Base-by-base conservation (phyloP, 2,329 filamentous ascomycete species). In the Diaporthe eres region DNA sequence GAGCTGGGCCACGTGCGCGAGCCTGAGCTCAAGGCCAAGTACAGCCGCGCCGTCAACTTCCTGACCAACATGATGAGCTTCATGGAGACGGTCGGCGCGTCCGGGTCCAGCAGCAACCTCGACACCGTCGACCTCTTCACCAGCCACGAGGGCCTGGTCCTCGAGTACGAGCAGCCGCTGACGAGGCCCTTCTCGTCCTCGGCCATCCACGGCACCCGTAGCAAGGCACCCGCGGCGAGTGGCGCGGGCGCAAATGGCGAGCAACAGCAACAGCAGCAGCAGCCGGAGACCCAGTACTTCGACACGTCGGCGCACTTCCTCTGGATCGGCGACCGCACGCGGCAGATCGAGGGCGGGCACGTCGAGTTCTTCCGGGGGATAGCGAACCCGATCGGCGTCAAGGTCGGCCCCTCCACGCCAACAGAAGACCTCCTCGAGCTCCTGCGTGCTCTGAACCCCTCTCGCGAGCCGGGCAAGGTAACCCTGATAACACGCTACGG, bases 311-410 rank as follows among this genome's bases (percentile, higher is more conserved):
- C 95, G 0, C 97, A 99, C 83, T 98, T 99, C 87, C 90, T 99
- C 83, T 99, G 97, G 97, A 97, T 99, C 80, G 97, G 97, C 73
- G 97, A 99, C 85, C 94, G 97, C 78, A 99, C 97, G 2, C 92
- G 97, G 63, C 96, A 98, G 85, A 91, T 98, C 61, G 94, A 97
- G 82, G 95, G 96, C 80, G 96, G 94, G 0, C 97, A 99, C 84
- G 94, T 99, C 77, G 97, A 99, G 85, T 99, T 97, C 88, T 98
- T 98, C 90, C 94, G 97, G 61, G 97, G 97, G 75, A 94, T 99
- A 79, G 93, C 95, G 81, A 99, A 99, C 86, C 97, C 97, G 0
- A 95, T 99, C 80, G 97, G 97, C 77, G 93, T 99, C 85, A 99
- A 99, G 85, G 94, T 99, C 75, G 97, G 97, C 0, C 97, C 97